Conservation (phyloP, 73 alveolate species). For the Uronychia setigera region DNA sequence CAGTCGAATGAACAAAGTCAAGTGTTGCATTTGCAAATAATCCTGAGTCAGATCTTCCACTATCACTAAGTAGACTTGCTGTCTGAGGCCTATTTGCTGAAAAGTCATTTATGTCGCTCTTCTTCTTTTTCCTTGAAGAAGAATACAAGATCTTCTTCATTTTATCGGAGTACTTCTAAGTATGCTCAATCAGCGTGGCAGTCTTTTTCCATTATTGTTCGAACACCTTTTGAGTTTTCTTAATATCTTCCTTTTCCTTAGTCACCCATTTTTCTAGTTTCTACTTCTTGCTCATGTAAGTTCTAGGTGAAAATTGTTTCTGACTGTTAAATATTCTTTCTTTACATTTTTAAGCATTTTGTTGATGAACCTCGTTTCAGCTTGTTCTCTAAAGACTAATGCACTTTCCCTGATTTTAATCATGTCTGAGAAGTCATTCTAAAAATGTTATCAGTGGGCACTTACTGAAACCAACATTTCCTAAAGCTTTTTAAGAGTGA, state of each 20-base stretch:
- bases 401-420: conserved; percentile 71
- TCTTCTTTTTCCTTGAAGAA: neutral
- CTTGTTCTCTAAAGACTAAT: conserved; percentile 59
- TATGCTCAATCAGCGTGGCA: conserved; percentile 55
- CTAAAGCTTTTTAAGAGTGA: conserved; percentile 52
- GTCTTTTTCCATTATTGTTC: conserved; percentile 64
- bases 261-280: conserved; percentile 74
- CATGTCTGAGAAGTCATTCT: conserved; percentile 59
- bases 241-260: conserved; percentile 56
- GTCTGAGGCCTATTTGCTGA: neutral
- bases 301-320: conserved; percentile 68
- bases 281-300: conserved; percentile 37
- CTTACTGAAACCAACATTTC: conserved; percentile 52
- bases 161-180: conserved; percentile 45
- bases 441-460: too few relatives aligned
- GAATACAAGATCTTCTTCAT: conserved; percentile 9
- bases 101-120: neutral
- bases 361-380: conserved; percentile 58
- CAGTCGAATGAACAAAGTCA: neutral
- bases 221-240: conserved; percentile 52
- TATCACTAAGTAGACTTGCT: neutral
- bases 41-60: neutral
- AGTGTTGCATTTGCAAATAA: neutral
- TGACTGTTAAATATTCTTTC: neutral
- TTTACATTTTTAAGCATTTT: conserved; percentile 40